Base-by-base conservation (phyloP, 805 yeast species). In the Kuraishia borneana region DNA sequence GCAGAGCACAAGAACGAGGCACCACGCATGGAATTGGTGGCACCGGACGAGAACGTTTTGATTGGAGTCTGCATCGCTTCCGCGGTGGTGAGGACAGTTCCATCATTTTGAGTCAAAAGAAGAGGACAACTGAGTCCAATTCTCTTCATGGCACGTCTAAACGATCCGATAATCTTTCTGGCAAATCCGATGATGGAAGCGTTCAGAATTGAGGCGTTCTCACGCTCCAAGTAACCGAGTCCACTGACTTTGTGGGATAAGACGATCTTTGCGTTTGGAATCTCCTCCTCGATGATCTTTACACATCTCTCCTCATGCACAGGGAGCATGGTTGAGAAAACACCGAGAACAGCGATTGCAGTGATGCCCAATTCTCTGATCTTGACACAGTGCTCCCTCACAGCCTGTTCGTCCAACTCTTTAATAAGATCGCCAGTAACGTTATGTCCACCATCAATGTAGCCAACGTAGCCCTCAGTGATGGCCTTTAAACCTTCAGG, bases 21-120 rank as follows among this genome's bases (percentile, higher is more conserved):
- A 29, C 69, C 69, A 40, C 66, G 45, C 63, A 64, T 63, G 8
- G 68, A 62, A 39, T 64, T 63, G 10, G 70, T 67, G 3, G 71
- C 65, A 29, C 73, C 72, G 8, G 71, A 65, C 3, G 68, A 60
- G 42, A 65, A 66, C 1, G 72, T 65, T 28, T 61, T 47, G 23
- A 67, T 65, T n/a, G 72, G 72, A 4, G 55, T 44, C 20, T 47
- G 43, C 29, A 54, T 37, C 1, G 68, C 69, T 21, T 63, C 69
- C 6, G 45, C 37, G 5, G 60, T 57, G 3, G 66, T 48, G 3
- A 65, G 42, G 12, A 65, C 59, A 1, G 73, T 66, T 5, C 72
- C 73, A 39, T 68, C 71, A 42, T 68, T 68, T 44, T 66, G 72
- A 7, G 70, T 63, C 26, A 50, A 33, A 25, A 50, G 32, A 6